Conservation (phyloP, 306 rosid genomes). For the Cucumis hystrix region DNA sequence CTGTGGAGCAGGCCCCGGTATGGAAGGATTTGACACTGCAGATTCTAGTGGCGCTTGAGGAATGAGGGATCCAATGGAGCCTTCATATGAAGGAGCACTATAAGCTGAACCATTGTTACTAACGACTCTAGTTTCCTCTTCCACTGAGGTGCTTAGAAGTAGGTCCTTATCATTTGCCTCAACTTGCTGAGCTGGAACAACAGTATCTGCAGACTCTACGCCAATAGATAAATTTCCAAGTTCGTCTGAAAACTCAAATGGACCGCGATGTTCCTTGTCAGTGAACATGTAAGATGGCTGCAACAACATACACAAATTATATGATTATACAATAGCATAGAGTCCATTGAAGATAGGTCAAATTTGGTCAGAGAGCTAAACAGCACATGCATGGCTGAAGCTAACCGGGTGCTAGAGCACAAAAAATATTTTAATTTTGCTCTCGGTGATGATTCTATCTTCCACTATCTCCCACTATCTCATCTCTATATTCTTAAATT, state of each 20-base stretch:
- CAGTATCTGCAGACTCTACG: slow-evolving; percentile 52
- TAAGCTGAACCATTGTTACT: slow-evolving; percentile 59
- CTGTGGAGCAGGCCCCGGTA: slow-evolving; percentile 31
- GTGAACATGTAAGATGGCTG: slow-evolving; percentile 99
- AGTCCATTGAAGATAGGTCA: background rate
- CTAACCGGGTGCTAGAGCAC: background rate
- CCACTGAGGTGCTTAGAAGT: slow-evolving; percentile 73
- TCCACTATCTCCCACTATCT: background rate
- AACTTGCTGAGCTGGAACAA: slow-evolving; percentile 71
- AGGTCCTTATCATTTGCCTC: slow-evolving; percentile 95
- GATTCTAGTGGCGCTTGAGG: slow-evolving; percentile 45
- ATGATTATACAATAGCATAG: background rate
- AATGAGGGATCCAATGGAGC: slow-evolving; percentile 26
- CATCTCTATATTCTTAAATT: background rate
- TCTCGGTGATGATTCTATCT: background rate
- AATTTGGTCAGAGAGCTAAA: background rate
- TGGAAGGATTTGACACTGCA: slow-evolving; percentile 25
- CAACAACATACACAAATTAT: slow-evolving; percentile 14
- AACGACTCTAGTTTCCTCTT: slow-evolving; percentile 65
- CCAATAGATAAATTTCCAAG: slow-evolving; percentile 66
- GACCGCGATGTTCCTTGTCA: slow-evolving; percentile 88
- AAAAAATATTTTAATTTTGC: background rate
- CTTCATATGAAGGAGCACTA: slow-evolving; percentile 65
- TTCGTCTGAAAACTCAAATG: slow-evolving; percentile 87
- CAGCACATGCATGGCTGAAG: background rate